These are phyloP conservation scores for Garcia nutans DNA, from an alignment of 345 rosid species.

Conservation along the genomic window DNA sequence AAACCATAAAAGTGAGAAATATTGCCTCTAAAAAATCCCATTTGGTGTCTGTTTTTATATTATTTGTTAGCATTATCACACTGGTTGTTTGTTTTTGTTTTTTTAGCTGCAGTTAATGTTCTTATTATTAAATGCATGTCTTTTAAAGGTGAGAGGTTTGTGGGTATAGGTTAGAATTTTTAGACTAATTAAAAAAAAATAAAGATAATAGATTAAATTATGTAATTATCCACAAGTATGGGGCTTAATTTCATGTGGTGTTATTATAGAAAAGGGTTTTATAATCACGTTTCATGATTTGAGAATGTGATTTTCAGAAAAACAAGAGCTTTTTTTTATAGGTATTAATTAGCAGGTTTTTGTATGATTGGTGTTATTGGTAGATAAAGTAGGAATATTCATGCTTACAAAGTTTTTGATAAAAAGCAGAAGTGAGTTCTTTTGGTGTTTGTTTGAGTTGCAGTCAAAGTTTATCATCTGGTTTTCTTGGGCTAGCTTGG, in stretches of 20 bases:
- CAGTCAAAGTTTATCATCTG: conserved; percentile 30
- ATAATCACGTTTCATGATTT: conserved; percentile 37
- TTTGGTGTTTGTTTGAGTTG: conserved; percentile 17
- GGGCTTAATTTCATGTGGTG: conserved; percentile 26
- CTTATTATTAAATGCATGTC: neutral
- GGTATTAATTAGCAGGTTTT: conserved; percentile 22
- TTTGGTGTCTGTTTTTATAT: conserved; percentile 8
- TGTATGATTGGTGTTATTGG: conserved; percentile 11
- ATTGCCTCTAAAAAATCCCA: conserved; percentile 20
- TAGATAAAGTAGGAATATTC: conserved; percentile 30
- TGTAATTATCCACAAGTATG: conserved; percentile 22
- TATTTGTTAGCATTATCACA: neutral
- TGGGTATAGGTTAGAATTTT: neutral
- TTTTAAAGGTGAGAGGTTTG: neutral
- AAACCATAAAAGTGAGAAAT: conserved; percentile 29
- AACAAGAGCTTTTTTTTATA: conserved; percentile 26
- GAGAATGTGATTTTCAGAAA: conserved; percentile 35
- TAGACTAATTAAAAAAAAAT: neutral
- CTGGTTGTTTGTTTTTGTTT: neutral
- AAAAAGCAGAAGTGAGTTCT: conserved; percentile 21
- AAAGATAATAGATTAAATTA: neutral
- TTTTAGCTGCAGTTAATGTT: neutral
- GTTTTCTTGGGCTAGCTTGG: conserved; percentile 19
- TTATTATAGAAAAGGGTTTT: conserved; percentile 14
- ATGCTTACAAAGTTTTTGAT: conserved; percentile 18